Base-by-base conservation (phyloP, 306 rosid genomes). In the Prunus mongolica region DNA sequence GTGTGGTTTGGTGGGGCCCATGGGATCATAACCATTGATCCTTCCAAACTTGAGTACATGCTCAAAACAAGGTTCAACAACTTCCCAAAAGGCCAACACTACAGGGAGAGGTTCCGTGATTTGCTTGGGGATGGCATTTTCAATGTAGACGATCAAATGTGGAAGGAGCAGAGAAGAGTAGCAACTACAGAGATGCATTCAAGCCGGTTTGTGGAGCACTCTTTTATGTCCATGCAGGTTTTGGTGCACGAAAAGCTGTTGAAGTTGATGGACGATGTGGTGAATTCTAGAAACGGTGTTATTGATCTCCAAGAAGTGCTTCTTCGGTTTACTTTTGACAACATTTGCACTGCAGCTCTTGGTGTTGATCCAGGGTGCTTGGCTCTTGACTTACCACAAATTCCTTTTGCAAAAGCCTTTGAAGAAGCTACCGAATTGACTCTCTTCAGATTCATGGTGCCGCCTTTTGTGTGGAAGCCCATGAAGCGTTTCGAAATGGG, bases 121-220 rank as follows among this genome's bases (percentile, higher is more conserved):
- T 69, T 87, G 41, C 87, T 84, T 19, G 85, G 87, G 4, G 73
- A 87, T 34, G 85, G 87, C 3, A 87, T 87, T 45, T 87, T 87
- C 67, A 84, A 82, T 28, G 85, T 80, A 18, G 91, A 87, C 28
- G 75, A 64, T 27, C 74, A 81, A 28, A 15, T 71, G 51, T 84
- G 91, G 91, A 75, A 58, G 83, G 73, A 64, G 24, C 88, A 84
- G 65, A 81, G 88, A 61, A 46, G 78, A 54, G 1, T 79, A 28
- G 90, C 86, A 15, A 80, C 9, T 14, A 27, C 45, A 2, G 84
- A 82, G 75, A 84, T 87, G 86, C 84, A 84, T 73, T 79, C 83
- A 10, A 57, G 61, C 24, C 67, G 56, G 47, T 81, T 87, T 25
- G 50, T 68, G 18, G 52, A 66, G 41, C 65, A 76, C 20, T 82